Percentiles rank a stretch among this genome's conserved stretches.
Conservation (phyloP, 148 eudicot species). For the Euryodendron excelsum region DNA sequence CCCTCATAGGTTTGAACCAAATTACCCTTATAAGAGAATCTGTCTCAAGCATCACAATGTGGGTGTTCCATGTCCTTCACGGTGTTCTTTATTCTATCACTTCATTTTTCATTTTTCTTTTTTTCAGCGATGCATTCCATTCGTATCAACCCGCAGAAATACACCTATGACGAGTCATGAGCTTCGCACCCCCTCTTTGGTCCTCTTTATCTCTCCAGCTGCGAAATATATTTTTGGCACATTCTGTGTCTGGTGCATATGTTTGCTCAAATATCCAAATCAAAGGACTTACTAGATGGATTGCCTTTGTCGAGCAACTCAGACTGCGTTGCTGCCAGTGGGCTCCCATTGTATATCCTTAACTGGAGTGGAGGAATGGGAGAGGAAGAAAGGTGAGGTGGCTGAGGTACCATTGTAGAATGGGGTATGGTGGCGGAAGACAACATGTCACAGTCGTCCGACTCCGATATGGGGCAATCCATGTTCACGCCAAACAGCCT, state of each 20-base stretch:
- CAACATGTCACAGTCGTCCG: conserved; percentile 34
- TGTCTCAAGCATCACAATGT: background rate
- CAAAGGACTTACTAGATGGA: conserved; percentile 44
- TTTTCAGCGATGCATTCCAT: too few relatives aligned
- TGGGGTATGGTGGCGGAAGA: conserved; percentile 26
- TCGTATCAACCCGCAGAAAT: too few relatives aligned
- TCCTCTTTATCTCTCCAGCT: background rate
- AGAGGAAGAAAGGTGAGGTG: conserved; percentile 13
- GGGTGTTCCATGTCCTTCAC: background rate
- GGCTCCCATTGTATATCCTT: conserved; percentile 32
- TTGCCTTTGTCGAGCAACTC: conserved; percentile 40
- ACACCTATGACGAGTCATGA: too few relatives aligned
- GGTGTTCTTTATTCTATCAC: too few relatives aligned
- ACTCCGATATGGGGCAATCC: conserved; percentile 64
- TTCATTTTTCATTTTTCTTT: background rate
- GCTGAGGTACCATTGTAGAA: conserved; percentile 11
- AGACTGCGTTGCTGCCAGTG: background rate
- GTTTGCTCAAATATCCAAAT: conserved; percentile 54
- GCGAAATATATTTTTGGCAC: too few relatives aligned
- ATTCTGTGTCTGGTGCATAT: too few relatives aligned
- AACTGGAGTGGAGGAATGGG: conserved; percentile 24
- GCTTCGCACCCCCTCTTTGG: background rate
- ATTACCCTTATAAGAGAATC: background rate
- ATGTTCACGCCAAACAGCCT: conserved; percentile 92
- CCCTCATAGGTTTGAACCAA: background rate